Percentiles rank a stretch among this genome's conserved stretches.
Evolutionary conservation across 2,329 filamentous ascomycete species (phyloP).

Genomic region (Aspergillus quadricinctus): DNA sequence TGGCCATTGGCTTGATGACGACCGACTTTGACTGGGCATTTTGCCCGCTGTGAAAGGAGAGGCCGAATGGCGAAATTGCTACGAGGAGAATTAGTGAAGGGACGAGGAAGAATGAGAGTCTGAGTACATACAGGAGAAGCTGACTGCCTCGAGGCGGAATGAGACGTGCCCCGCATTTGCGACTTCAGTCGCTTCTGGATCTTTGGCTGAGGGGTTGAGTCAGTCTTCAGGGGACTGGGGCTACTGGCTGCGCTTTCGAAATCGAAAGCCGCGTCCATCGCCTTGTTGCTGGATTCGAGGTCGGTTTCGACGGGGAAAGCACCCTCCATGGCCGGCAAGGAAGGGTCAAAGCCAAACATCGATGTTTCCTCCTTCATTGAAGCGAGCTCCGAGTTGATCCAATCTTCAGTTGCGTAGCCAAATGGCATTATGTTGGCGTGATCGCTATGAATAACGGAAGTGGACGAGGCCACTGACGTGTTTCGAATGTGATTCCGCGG

Average conservation of each 20-base stretch:
- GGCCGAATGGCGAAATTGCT: conserved; percentile 21
- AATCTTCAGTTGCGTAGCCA: conserved; percentile 33
- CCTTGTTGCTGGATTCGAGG: conserved; percentile 43
- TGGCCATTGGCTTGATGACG: conserved; percentile 35
- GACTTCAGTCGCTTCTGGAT: conserved; percentile 20
- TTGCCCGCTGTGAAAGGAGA: conserved; percentile 34
- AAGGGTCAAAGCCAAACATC: conserved; percentile 37
- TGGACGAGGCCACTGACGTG: conserved; percentile 37
- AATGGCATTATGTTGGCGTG: conserved; percentile 27
- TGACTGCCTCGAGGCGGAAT: conserved; percentile 16
- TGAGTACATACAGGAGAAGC: conserved; percentile 27
- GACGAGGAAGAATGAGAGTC: not conserved
- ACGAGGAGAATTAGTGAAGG: conserved; percentile 7
- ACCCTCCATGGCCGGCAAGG: conserved; percentile 30
- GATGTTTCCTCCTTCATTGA: conserved; percentile 34
- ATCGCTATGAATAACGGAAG: conserved; percentile 37
- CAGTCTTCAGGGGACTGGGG: conserved; percentile 38
- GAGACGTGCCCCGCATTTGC: conserved; percentile 25
- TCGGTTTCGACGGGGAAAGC: conserved; percentile 32
- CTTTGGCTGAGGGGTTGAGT: conserved; percentile 21
- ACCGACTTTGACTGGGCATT: conserved; percentile 26
- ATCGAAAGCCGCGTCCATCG: conserved; percentile 47
- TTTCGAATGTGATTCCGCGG: conserved; percentile 39
- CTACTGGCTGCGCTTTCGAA: conserved; percentile 47
- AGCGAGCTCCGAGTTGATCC: conserved; percentile 34